Base-by-base conservation (phyloP, 2,329 filamentous ascomycete genomes). In the Aspergillus sp. region DNA sequence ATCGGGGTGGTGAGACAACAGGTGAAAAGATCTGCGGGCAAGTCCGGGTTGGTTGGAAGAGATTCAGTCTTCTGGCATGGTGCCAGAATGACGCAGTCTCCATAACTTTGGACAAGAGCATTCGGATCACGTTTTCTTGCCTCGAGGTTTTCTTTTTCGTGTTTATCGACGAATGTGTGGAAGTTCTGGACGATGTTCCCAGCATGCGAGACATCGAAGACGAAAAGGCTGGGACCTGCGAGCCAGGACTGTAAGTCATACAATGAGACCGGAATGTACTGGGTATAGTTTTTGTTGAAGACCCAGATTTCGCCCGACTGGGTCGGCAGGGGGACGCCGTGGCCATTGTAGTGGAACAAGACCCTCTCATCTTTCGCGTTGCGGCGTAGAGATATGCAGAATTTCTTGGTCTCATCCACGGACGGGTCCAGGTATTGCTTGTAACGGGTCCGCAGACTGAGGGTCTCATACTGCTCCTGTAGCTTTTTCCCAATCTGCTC, bases 231-330 rank as follows among this genome's bases (percentile, higher is more conserved):
- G 0, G 91, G 91, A 0, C 88, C 89, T 41, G 89, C 86, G 5
- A 98, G 75, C 91, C 91, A 98, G 37, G 84, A 81, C 60, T 96
- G 89, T 27, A 98, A 66, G 54, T 98, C 91, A 51, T 93, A 95
- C 6, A 98, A 67, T 1, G 89, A 94, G 26, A 98, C 84, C 0
- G 91, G 91, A 26, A 98, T 98, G 55, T 98, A 98, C 61, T 98
- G 91, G 0, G 91, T 98, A 57, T 95, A 98, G 46, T 86, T 96
- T 48, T 91, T 89, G 62, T 98, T 98, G 60, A 98, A 98, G 4
- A 96, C 93, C 91, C 91, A 98, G 13, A 98, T 93, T 59, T 98
- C 91, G 10, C 91, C 91, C 4, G 89, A 95, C 3, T 83, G 78
- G 1, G 91, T 98, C 3, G 91, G 91, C 52, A 95, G 86, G 1